Evolutionary conservation across 805 yeast genomes (phyloP).

Genomic region (Isabelozyma gotoi): DNA sequence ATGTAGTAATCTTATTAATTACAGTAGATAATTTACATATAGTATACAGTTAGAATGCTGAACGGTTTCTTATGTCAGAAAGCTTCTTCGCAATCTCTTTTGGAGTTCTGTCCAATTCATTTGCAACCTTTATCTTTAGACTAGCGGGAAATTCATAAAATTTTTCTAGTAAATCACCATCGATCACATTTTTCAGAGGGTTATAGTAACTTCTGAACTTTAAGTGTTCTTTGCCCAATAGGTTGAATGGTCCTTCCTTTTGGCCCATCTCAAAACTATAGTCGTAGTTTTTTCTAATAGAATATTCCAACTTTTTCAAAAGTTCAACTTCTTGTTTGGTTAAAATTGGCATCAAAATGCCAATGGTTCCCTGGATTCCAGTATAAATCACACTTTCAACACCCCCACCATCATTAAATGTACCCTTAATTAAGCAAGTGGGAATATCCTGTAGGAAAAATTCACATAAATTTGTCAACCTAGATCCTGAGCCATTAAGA

Average conservation of each 20-base stretch:
- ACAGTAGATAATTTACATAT: too few relatives aligned
- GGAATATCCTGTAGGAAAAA: slow-evolving; percentile 71
- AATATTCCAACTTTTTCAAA: slow-evolving; percentile 53
- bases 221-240: slow-evolving; percentile 67
- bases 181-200: slow-evolving; percentile 76
- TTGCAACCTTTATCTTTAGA: slow-evolving; percentile 36
- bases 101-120: slow-evolving; percentile 45
- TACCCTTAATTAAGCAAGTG: slow-evolving; percentile 55
- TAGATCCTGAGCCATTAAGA: slow-evolving; percentile 53
- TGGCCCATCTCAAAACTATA: slow-evolving; percentile 24
- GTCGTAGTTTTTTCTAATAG: slow-evolving; percentile 32
- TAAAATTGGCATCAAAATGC: slow-evolving; percentile 66
- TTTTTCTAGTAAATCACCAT: slow-evolving; percentile 82
- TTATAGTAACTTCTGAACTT: slow-evolving; percentile 75
- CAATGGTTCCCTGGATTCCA: slow-evolving; percentile 82
- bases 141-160: slow-evolving; percentile 38
- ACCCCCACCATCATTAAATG: slow-evolving; percentile 66
- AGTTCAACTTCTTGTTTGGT: slow-evolving; percentile 62
- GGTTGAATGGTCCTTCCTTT: slow-evolving; percentile 22
- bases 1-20: too few relatives aligned
- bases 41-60: slow-evolving; percentile 36
- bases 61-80: slow-evolving; percentile 49
- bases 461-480: slow-evolving; percentile 53
- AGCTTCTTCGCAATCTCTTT: slow-evolving; percentile 52
- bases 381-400: slow-evolving; percentile 62